A percentile compares a stretch with the other conserved stretches of the same genome.
These are phyloP conservation scores for Metschnikowia bowlesiae DNA, from an alignment of 805 yeast species.

Conservation along the genomic window DNA sequence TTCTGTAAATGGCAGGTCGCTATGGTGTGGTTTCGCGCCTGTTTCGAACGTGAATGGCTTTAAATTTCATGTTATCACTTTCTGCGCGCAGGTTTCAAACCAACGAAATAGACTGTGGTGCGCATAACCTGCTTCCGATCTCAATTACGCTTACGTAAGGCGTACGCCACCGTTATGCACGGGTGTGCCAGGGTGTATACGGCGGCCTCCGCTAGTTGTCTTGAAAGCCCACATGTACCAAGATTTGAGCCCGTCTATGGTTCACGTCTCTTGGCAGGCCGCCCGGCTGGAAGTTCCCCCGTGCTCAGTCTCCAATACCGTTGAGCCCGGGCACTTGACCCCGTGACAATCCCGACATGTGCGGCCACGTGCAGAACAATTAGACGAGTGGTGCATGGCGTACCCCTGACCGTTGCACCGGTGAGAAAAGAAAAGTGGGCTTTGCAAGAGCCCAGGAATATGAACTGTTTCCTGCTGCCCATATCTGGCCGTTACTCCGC, in stretches of 20 bases:
- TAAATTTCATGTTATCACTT: background rate
- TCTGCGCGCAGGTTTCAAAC: background rate
- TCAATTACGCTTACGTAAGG: background rate
- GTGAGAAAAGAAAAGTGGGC: background rate
- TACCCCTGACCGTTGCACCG: background rate
- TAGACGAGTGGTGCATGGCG: constrained; percentile 1
- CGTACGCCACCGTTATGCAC: background rate
- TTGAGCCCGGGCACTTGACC: background rate
- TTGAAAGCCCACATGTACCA: no score
- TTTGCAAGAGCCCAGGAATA: background rate
- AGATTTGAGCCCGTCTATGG: no score
- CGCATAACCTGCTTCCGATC: background rate
- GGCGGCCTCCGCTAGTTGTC: no score
- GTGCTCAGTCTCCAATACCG: background rate
- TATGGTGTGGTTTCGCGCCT: background rate
- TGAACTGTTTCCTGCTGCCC: no score
- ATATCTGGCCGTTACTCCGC: background rate
- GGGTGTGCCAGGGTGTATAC: background rate
- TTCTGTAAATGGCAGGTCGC: no score
- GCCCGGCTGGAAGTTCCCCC: no score
- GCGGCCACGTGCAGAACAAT: background rate
- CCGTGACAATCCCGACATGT: background rate
- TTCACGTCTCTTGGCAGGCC: no score
- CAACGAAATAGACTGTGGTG: background rate
- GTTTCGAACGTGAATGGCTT: background rate